phyloP scores from a whole-genome alignment of 257 asterid genomes.

The Voacanga thouarsii region DNA sequence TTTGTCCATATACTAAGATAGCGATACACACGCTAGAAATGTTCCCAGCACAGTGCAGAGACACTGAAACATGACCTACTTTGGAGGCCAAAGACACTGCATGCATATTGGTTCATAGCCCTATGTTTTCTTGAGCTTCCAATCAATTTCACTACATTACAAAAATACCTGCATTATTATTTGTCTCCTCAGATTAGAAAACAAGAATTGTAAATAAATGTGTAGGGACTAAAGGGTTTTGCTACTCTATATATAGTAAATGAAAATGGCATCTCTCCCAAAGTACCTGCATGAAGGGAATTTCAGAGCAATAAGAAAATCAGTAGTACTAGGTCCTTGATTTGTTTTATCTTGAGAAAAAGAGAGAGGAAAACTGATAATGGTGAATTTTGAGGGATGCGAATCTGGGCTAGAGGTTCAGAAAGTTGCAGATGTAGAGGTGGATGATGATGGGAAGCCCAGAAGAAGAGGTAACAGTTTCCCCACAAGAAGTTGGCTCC shows the following conservation, averaged over 20 bases:
- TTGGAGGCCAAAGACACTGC: background rate
- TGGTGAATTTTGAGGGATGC: constrained; percentile 34
- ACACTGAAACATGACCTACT: background rate
- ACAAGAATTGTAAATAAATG: background rate
- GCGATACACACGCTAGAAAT: background rate
- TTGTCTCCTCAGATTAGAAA: background rate
- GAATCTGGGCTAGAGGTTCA: constrained; percentile 45
- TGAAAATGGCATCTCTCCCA: background rate
- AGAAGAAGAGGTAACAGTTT: constrained; percentile 40
- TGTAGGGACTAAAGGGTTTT: background rate
- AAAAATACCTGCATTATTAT: background rate
- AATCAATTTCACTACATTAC: background rate
- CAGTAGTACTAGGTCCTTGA: background rate
- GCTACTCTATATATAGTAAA: constrained; percentile 4
- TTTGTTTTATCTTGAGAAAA: background rate
- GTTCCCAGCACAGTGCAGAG: background rate
- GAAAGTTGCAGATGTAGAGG: constrained; percentile 30
- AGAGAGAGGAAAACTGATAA: constrained; percentile 14
- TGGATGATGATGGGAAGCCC: constrained; percentile 67
- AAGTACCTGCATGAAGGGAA: background rate
- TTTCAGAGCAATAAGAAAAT: background rate
- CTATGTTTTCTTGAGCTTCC: background rate
- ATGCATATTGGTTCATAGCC: background rate
- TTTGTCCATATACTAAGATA: background rate
- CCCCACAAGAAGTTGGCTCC: background rate